phyloP scores from a whole-genome alignment of 371 early-diverging fungal species.

The Gilbertella persicaria region DNA sequence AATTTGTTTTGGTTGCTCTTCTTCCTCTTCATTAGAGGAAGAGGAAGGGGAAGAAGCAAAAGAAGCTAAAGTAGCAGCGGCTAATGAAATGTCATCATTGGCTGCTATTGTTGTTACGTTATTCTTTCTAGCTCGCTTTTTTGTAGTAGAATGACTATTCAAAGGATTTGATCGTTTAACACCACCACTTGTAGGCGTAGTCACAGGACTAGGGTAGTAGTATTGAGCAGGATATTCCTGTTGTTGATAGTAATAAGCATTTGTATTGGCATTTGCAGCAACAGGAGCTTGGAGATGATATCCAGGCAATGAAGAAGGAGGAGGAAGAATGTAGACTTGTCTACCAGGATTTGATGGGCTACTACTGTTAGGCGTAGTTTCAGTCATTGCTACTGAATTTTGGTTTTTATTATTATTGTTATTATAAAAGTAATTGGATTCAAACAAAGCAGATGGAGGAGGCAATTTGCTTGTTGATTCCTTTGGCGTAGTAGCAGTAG shows the following conservation, averaged over 20 bases:
- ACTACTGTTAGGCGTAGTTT: too few relatives aligned
- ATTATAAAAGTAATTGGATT: conserved; percentile 10
- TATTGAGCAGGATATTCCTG: conserved; percentile 13
- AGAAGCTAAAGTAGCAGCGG: conserved; percentile 45
- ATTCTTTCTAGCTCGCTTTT: conserved; percentile 16
- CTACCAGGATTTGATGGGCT: too few relatives aligned
- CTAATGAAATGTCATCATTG: conserved; percentile 37
- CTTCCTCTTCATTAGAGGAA: conserved; percentile 14
- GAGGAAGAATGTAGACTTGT: conserved; percentile 43
- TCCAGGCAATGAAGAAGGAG: conserved; percentile 42
- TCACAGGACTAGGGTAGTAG: conserved; percentile 5
- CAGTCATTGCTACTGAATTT: conserved; percentile 4
- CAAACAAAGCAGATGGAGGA: conserved; percentile 31
- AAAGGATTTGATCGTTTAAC: conserved; percentile 1
- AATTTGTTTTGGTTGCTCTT: conserved; percentile 22
- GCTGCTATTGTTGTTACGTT: conserved; percentile 9
- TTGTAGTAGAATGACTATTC: conserved; percentile 2
- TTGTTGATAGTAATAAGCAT: conserved; percentile 6
- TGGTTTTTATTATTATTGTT: neutral
- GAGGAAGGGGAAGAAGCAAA: conserved; percentile 25
- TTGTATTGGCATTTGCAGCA: neutral
- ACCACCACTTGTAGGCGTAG: conserved; percentile 3
- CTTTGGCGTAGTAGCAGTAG: conserved; percentile 6
- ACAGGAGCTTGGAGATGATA: conserved; percentile 29
- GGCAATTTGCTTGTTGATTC: conserved; percentile 20